These are phyloP conservation scores for Imleria badia DNA, from an alignment of 768 basidiomycete genomes.

Conservation along the genomic window DNA sequence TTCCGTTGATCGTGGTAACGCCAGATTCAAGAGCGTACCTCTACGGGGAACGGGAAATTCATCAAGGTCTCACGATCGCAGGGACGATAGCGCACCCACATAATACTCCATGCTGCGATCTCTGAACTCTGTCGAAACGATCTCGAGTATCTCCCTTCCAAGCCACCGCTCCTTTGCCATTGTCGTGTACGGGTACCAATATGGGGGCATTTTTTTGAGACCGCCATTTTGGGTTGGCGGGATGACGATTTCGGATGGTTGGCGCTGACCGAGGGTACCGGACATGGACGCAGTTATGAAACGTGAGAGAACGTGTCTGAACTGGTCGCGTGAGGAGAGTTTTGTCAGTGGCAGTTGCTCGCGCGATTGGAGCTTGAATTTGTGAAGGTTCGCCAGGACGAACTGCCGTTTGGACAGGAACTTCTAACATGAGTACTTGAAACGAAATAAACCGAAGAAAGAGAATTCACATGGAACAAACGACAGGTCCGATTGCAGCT, in stretches of 20 bases:
- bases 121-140: constrained; percentile 51
- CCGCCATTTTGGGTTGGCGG: constrained; percentile 33
- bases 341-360: constrained; percentile 43
- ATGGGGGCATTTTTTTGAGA: constrained; percentile 79
- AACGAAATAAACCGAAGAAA: not conserved
- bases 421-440: not conserved
- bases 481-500: constrained; percentile 25
- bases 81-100: constrained; percentile 49
- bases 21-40: constrained; percentile 82
- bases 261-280: constrained; percentile 22
- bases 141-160: constrained; percentile 81
- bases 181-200: constrained; percentile 92
- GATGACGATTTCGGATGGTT: constrained; percentile 24
- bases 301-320: constrained; percentile 53
- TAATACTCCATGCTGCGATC: constrained; percentile 96
- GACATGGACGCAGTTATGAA: constrained; percentile 54
- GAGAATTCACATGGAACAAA: constrained; percentile 17
- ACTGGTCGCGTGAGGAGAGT: constrained; percentile 52
- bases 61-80: constrained; percentile 1
- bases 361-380: constrained; percentile 28
- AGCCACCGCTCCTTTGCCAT: constrained; percentile 93
- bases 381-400: constrained; percentile 31
- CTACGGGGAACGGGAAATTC: constrained; percentile 32
- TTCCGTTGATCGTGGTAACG: constrained; percentile 94
- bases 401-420: constrained; percentile 26